Conservation (phyloP, 1,284 basidiomycete species). For the Chalciporus sp. region DNA sequence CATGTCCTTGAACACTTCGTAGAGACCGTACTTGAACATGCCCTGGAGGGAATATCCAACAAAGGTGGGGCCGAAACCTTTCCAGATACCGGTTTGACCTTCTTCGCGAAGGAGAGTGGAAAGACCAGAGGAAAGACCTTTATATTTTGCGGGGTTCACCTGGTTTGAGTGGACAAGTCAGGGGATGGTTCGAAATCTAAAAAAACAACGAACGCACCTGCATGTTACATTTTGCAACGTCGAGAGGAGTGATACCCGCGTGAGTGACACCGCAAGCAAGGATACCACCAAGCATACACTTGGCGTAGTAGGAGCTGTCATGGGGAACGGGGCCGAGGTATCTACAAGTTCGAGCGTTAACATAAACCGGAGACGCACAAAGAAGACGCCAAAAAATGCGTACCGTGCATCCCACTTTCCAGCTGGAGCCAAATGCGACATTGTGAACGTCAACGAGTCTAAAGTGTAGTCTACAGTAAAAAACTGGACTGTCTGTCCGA, state of each 20-base stretch:
- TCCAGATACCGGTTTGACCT: slow-evolving; percentile 86
- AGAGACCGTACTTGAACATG: slow-evolving; percentile 96
- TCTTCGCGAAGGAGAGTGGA: slow-evolving; percentile 81
- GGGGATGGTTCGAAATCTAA: not conserved
- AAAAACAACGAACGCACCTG: slow-evolving; percentile 61
- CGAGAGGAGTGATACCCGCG: slow-evolving; percentile 90
- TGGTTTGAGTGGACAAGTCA: slow-evolving; percentile 33
- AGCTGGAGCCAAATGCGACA: slow-evolving; percentile 36
- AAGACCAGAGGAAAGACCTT: slow-evolving; percentile 75
- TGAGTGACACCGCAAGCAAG: slow-evolving; percentile 94
- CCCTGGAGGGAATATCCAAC: slow-evolving; percentile 96
- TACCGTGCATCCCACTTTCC: slow-evolving; percentile 76
- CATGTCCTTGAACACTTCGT: slow-evolving; percentile 93
- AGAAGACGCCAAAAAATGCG: slow-evolving; percentile 16
- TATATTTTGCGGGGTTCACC: slow-evolving; percentile 79
- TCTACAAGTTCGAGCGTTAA: slow-evolving; percentile 36
- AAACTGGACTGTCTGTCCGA: slow-evolving; percentile 17
- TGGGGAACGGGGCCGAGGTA: slow-evolving; percentile 73
- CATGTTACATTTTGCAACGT: slow-evolving; percentile 98
- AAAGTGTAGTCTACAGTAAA: slow-evolving; percentile 5
- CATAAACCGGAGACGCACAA: slow-evolving; percentile 7
- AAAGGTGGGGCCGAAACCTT: slow-evolving; percentile 90
- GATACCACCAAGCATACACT: slow-evolving; percentile 87
- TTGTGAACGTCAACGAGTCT: slow-evolving; percentile 12
- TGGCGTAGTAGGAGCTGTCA: slow-evolving; percentile 72